A percentile compares a stretch with the other conserved stretches of the same genome.
Conservation (phyloP, 2,329 filamentous ascomycete species). For the Apiospora arundinis region DNA sequence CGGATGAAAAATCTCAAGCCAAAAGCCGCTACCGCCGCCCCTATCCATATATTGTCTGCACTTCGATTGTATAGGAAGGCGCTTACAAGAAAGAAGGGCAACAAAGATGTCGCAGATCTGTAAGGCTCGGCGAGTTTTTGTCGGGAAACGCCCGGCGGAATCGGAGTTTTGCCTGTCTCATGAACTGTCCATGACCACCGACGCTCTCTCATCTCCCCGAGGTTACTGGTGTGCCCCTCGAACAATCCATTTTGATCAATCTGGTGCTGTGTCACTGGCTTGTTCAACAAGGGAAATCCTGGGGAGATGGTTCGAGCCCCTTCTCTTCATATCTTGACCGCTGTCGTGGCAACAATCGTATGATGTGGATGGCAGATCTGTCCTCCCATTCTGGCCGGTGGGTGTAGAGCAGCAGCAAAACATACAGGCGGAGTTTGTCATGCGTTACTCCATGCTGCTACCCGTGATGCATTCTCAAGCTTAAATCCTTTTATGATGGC, state of each 20-base stretch:
- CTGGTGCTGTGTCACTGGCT: neutral
- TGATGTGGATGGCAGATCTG: neutral
- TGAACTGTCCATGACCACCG: constrained; percentile 3
- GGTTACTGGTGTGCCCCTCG: neutral
- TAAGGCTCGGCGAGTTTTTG: constrained; percentile 5
- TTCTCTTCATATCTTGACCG: neutral
- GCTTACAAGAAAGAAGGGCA: neutral
- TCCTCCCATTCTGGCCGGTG: neutral
- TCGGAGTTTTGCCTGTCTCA: constrained; percentile 5
- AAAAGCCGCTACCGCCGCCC: neutral
- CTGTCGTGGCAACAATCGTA: neutral
- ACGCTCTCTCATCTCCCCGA: neutral
- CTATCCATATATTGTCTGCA: constrained; percentile 13
- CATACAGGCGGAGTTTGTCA: constrained; percentile 2
- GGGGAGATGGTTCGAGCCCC: neutral
- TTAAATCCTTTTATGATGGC: neutral
- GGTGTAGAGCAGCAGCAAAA: constrained; percentile 1
- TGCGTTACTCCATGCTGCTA: neutral
- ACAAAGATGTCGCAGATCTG: neutral
- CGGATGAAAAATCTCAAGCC: neutral
- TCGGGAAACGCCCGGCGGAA: neutral
- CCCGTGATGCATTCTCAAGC: constrained; percentile 5
- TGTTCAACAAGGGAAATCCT: neutral
- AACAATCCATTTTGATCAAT: neutral
- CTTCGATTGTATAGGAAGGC: neutral